Conservation (phyloP, 805 yeast genomes). For the Komagataella mondaviorum region DNA sequence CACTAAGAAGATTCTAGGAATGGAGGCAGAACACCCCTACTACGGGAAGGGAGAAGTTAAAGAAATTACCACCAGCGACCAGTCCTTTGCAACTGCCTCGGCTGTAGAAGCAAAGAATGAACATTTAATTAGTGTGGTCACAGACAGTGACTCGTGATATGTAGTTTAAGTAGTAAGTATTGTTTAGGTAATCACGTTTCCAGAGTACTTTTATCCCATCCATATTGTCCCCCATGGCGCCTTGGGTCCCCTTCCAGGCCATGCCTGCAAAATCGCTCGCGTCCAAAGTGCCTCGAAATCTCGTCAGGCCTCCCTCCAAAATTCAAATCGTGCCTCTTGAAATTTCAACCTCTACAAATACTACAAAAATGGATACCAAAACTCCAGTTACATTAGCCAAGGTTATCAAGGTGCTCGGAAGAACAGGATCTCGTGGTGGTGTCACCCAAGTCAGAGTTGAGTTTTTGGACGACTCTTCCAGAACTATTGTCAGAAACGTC, state of each 20-base stretch:
- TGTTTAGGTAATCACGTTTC: background rate
- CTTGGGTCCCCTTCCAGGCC: background rate
- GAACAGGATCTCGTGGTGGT: constrained; percentile 23
- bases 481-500: constrained; percentile 36
- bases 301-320: background rate
- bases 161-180: background rate
- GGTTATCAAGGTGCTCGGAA: constrained; percentile 20
- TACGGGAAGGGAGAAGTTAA: background rate
- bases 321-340: background rate
- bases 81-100: background rate
- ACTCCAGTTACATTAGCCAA: constrained; percentile 20
- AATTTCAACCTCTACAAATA: background rate
- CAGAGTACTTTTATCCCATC: background rate
- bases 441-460: constrained; percentile 37
- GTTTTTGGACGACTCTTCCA: constrained; percentile 31
- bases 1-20: constrained; percentile 7
- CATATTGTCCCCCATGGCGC: too few species aligned
- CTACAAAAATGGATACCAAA: constrained; percentile 13
- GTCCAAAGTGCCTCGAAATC: background rate
- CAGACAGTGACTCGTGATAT: background rate
- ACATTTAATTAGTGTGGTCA: background rate
- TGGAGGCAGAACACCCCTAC: constrained; percentile 1
- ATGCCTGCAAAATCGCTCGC: background rate
- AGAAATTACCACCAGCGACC: background rate
- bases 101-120: background rate